These are phyloP conservation scores for Oidiodendron maius DNA, from an alignment of 495 filamentous ascomycete species.

Conservation along the genomic window DNA sequence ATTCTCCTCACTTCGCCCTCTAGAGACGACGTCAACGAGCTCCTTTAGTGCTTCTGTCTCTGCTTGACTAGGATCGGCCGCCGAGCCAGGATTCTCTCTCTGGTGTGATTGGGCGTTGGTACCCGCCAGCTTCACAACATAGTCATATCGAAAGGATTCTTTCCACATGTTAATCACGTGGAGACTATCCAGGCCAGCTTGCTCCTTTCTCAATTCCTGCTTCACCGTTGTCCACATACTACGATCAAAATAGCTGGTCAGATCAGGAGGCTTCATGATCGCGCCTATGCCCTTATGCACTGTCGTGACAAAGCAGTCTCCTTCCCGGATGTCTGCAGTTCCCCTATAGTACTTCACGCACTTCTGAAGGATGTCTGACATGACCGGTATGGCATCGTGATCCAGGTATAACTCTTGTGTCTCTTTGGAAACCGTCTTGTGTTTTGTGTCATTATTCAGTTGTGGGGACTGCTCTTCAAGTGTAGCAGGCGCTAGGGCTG, in stretches of 20 bases:
- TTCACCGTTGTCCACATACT: slow-evolving; percentile 4
- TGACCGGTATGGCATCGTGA: slow-evolving; percentile 8
- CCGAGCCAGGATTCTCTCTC: slow-evolving; percentile 12
- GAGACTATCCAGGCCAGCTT: slow-evolving; percentile 4
- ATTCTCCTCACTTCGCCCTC: slow-evolving; percentile 14
- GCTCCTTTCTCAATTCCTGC: slow-evolving; percentile 11
- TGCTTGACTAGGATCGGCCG: slow-evolving; percentile 12
- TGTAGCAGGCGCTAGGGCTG: background rate
- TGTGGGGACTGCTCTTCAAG: background rate
- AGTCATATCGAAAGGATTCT: slow-evolving; percentile 13
- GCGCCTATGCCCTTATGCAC: slow-evolving; percentile 10
- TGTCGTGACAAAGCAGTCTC: slow-evolving; percentile 13
- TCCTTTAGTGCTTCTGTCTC: slow-evolving; percentile 17
- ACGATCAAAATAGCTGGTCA: slow-evolving; percentile 11
- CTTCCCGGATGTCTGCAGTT: slow-evolving; percentile 9
- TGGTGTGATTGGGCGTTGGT: slow-evolving; percentile 6
- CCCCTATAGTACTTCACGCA: slow-evolving; percentile 10
- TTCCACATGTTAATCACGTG: slow-evolving; percentile 5
- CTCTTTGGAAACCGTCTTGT: slow-evolving; percentile 13
- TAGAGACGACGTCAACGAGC: slow-evolving; percentile 10
- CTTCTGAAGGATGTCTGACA: slow-evolving; percentile 9
- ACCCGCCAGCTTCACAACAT: slow-evolving; percentile 10
- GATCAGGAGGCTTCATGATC: slow-evolving; percentile 7
- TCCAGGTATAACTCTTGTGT: slow-evolving; percentile 15
- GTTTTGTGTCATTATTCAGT: slow-evolving; percentile 11